Percentiles rank a stretch among this genome's conserved stretches.
Conservation (phyloP, 2,329 filamentous ascomycete genomes). For the Coniella vitis region DNA sequence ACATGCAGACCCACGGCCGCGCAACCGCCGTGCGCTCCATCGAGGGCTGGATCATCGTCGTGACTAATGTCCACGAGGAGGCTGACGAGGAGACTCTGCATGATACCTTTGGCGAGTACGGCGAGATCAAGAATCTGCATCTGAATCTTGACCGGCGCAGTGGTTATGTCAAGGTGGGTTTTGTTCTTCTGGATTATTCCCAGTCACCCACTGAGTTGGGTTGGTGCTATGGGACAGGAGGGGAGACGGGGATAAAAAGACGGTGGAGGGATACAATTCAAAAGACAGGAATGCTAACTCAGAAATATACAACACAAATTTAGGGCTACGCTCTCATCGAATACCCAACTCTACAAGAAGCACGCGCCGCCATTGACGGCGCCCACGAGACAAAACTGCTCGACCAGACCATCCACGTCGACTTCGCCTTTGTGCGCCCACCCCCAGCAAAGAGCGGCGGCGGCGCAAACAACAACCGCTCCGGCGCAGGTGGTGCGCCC, state of each 20-base stretch:
- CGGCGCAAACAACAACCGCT: slow-evolving; percentile 31
- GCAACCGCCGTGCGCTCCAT: slow-evolving; percentile 80
- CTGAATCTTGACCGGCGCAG: slow-evolving; percentile 76
- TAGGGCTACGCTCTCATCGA: slow-evolving; percentile 83
- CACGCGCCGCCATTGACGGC: slow-evolving; percentile 73
- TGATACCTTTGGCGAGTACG: slow-evolving; percentile 76
- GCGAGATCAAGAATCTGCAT: slow-evolving; percentile 82
- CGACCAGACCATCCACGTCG: slow-evolving; percentile 73
- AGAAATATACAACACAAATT: background rate
- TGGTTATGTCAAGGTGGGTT: slow-evolving; percentile 73
- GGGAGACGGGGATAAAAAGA: no score
- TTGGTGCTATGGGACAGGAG: no score
- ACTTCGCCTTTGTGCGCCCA: slow-evolving; percentile 80
- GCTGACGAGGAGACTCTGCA: slow-evolving; percentile 76
- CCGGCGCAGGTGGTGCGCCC: slow-evolving; percentile 32
- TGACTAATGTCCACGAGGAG: slow-evolving; percentile 83
- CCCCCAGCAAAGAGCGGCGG: slow-evolving; percentile 51
- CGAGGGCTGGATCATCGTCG: slow-evolving; percentile 83
- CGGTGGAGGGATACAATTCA: no score
- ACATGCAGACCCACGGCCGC: slow-evolving; percentile 66
- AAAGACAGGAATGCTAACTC: background rate
- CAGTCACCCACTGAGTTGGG: no score
- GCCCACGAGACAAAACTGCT: slow-evolving; percentile 72
- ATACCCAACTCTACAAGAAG: slow-evolving; percentile 72
- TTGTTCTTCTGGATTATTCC: background rate